Evolutionary conservation across 2,329 filamentous ascomycete species (phyloP).

Genomic region (Fusarium sulawesiense): DNA sequence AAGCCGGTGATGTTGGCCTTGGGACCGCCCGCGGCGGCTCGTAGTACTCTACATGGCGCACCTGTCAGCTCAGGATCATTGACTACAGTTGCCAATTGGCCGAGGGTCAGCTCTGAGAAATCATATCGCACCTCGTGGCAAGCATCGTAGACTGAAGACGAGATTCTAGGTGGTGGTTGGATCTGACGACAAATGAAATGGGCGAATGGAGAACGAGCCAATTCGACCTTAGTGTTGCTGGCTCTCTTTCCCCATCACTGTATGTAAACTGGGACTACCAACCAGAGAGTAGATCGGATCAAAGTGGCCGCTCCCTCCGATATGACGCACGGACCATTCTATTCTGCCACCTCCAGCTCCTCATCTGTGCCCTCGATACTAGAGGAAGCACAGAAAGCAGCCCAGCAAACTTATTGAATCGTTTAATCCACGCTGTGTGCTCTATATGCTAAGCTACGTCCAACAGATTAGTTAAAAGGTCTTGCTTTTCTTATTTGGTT

Average conservation of each 20-base stretch:
- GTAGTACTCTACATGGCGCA: slow-evolving; percentile 55
- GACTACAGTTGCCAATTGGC: slow-evolving; percentile 19
- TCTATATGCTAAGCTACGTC: slow-evolving; percentile 3
- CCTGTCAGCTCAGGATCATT: slow-evolving; percentile 28
- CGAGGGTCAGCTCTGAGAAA: background rate
- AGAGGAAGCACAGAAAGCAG: slow-evolving; percentile 32
- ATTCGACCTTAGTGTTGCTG: slow-evolving; percentile 41
- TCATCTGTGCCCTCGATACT: slow-evolving; percentile 31
- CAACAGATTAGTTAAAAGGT: background rate
- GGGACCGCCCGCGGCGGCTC: slow-evolving; percentile 62
- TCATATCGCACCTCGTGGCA: slow-evolving; percentile 53
- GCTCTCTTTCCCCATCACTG: slow-evolving; percentile 15
- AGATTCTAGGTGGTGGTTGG: slow-evolving; percentile 42
- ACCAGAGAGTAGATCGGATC: slow-evolving; percentile 31
- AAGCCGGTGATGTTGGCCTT: slow-evolving; percentile 91
- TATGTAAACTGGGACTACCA: slow-evolving; percentile 21
- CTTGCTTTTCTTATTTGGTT: background rate
- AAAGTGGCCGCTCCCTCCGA: slow-evolving; percentile 43
- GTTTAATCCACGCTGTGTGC: slow-evolving; percentile 11
- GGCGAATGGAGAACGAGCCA: slow-evolving; percentile 48
- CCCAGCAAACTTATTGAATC: slow-evolving; percentile 28
- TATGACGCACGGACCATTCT: slow-evolving; percentile 36
- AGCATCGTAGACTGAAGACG: slow-evolving; percentile 50
- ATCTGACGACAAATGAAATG: slow-evolving; percentile 47
- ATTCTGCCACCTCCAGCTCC: slow-evolving; percentile 29